Conservation (phyloP, 2,329 filamentous ascomycete species). For the Colletotrichum eremochloae region DNA sequence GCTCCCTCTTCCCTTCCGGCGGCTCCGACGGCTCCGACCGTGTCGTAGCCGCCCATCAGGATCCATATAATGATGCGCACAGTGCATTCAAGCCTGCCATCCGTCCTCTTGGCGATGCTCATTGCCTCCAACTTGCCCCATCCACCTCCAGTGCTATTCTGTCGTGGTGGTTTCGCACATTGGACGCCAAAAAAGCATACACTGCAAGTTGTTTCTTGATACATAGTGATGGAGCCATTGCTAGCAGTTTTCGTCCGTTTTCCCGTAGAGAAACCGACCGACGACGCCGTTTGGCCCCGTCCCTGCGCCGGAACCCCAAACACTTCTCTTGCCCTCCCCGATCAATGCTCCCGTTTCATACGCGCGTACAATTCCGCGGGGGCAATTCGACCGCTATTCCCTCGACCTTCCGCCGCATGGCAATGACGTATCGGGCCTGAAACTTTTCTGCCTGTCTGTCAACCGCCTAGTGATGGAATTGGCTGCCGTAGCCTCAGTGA, state of each 20-base stretch:
- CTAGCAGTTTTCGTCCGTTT: constrained; percentile 4
- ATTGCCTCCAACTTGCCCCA: background rate
- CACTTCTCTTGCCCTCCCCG: constrained; percentile 29
- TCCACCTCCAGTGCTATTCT: too few relatives aligned
- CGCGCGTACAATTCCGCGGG: constrained; percentile 18
- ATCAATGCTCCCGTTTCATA: constrained; percentile 42
- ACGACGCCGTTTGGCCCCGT: constrained; percentile 15
- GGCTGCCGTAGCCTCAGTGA: background rate
- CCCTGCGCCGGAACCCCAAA: constrained; percentile 38
- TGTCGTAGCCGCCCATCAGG: constrained; percentile 21
- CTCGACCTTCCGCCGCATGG: background rate
- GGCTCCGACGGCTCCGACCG: constrained; percentile 15
- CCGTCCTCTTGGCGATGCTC: background rate
- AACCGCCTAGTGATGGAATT: background rate
- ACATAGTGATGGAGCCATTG: background rate
- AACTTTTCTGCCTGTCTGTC: background rate
- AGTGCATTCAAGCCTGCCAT: constrained; percentile 13
- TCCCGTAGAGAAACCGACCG: background rate
- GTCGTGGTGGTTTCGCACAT: background rate
- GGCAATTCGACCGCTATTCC: constrained; percentile 5
- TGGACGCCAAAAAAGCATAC: background rate
- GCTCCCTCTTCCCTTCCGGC: background rate
- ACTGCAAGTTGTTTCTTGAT: background rate
- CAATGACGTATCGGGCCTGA: constrained; percentile 24
- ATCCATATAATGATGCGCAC: constrained; percentile 12